These are phyloP conservation scores for Orobanche coerulescens DNA, from an alignment of 257 asterid species.

Conservation along the genomic window DNA sequence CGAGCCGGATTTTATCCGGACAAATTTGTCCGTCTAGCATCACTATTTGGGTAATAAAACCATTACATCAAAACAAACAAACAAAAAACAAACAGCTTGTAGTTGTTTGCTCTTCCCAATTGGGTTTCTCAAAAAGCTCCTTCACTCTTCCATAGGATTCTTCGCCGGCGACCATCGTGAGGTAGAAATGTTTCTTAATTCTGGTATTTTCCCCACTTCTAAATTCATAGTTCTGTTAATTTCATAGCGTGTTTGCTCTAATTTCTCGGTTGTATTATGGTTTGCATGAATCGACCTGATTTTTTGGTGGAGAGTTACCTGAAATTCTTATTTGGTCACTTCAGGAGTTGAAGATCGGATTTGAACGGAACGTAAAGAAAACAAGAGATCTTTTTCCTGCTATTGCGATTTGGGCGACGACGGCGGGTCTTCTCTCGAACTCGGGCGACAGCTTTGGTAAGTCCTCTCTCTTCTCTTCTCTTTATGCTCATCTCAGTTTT, in stretches of 20 bases:
- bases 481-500: no score
- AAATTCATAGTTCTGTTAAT: neutral
- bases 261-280: neutral
- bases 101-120: neutral
- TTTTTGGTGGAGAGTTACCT: neutral
- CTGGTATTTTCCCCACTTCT: neutral
- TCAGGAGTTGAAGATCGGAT: neutral
- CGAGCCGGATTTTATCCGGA: no score
- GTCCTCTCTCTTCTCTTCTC: no score
- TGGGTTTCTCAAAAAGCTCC: neutral
- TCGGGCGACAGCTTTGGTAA: no score
- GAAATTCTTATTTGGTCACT: conserved; percentile 14
- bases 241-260: neutral
- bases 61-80: no score
- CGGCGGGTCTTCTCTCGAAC: neutral
- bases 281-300: conserved; percentile 11
- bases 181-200: neutral
- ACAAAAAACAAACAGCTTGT: no score
- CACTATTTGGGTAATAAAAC: neutral
- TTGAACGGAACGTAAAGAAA: neutral
- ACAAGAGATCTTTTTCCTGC: neutral
- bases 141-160: neutral
- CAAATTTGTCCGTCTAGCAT: no score
- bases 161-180: conserved; percentile 1
- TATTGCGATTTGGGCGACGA: neutral